Evolutionary conservation across 1,139 yeast genomes (phyloP), one percentile per base, ranked within the genome.

Genomic region (Taphrina wiesneri): DNA sequence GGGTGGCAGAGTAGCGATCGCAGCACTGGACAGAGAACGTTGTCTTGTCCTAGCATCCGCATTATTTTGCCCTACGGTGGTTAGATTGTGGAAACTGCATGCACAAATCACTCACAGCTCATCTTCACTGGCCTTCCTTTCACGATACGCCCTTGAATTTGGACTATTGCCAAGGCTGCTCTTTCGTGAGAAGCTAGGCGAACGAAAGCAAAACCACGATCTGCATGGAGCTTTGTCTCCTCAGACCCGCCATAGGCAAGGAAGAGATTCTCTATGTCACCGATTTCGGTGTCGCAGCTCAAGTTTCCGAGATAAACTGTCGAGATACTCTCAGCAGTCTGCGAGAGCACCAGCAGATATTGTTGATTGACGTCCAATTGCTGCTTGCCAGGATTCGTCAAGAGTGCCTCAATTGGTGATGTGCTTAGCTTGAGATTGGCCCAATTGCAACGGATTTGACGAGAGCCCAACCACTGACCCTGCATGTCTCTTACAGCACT

Each of bases 251-350:
- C 97, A 75, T 90, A 89, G 72, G 83, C 86, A 74, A 86, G 92
- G 71, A 90, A 78, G 67, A 90, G 77, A n/a, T 93, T 91, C 66
- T 87, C 80, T 73, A 90, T 79, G 69, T 89, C 96, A 66, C 82
- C 81, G 74, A 87, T 90, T 66, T 86, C 84, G 26, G 90, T 86
- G 75, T 81, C 86, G 71, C 87, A 92, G 36, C 96, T 87, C 72
- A 90, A 82, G 75, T 90, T 90, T 47, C 97, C 97, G 69, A 90
- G 79, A 75, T 90, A 90, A 21, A 90, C 95, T 1, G 96, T 90
- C n/a, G 93, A 86, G 89, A 46, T 45, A 21, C 25, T 17, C 15
- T 30, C 34, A 3, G 63, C 32, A 0, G 60, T 32, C 61, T 63
- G 60, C n/a, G 41, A 43, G 19, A 39, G 56, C 19, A 60, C 52